These are phyloP conservation scores for Discostella stelligeroides DNA, from an alignment of 108 stramenopile species.

Conservation along the genomic window DNA sequence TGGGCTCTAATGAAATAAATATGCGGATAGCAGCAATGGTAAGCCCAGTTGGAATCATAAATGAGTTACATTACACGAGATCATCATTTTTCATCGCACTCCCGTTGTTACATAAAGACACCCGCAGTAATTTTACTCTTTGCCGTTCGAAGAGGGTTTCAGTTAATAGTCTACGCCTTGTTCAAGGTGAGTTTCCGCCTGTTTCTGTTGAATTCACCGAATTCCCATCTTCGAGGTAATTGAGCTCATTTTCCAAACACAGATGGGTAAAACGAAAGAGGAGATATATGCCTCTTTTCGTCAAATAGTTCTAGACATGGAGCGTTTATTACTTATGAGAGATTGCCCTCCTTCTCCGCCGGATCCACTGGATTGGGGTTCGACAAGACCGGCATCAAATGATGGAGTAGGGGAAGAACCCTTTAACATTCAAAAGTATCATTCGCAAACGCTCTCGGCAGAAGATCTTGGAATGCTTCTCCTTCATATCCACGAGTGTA, in stretches of 20 bases:
- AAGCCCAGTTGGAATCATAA: background rate
- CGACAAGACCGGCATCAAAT: slow-evolving; percentile 3
- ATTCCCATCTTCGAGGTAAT: background rate
- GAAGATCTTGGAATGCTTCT: slow-evolving; percentile 92
- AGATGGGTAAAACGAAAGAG: slow-evolving; percentile 72
- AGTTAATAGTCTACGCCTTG: slow-evolving; percentile 68
- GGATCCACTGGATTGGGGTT: slow-evolving; percentile 32
- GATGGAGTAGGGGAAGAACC: background rate
- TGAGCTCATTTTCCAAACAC: background rate
- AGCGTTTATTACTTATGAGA: slow-evolving; percentile 85
- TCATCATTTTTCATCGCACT: background rate
- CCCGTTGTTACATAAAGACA: slow-evolving; percentile 38
- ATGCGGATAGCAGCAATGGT: slow-evolving; percentile 82
- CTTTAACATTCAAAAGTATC: slow-evolving; percentile 26
- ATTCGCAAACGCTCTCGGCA: slow-evolving; percentile 42
- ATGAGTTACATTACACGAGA: background rate
- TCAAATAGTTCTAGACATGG: slow-evolving; percentile 79
- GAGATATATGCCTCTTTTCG: slow-evolving; percentile 78
- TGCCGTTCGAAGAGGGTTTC: slow-evolving; percentile 49
- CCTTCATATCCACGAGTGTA: slow-evolving; percentile 84
- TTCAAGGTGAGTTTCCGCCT: slow-evolving; percentile 33
- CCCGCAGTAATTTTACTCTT: slow-evolving; percentile 76
- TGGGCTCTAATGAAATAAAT: slow-evolving; percentile 88
- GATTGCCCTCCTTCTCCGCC: slow-evolving; percentile 76
- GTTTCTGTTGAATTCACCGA: background rate